Percentiles rank a stretch among this genome's conserved stretches.
These are phyloP conservation scores for Elsinoe necatrix DNA, from an alignment of 2,329 filamentous ascomycete species.

Conservation along the genomic window DNA sequence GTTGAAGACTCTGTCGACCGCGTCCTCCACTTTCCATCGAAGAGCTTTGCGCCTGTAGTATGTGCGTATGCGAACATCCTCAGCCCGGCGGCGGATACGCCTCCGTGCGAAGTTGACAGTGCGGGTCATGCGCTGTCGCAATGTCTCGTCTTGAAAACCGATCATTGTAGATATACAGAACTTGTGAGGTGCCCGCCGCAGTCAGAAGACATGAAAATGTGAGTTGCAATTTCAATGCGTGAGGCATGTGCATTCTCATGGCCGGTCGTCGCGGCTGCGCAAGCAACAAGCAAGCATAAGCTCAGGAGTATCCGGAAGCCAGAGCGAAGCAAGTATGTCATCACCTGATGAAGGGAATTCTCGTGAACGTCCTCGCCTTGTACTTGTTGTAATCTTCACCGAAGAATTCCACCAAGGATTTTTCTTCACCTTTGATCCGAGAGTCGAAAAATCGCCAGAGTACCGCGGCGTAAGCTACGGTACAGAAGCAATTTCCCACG, in stretches of 20 bases:
- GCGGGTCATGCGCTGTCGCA: background rate
- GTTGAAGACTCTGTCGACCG: background rate
- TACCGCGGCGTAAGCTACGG: constrained; percentile 62
- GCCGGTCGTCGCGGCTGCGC: background rate
- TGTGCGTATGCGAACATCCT: background rate
- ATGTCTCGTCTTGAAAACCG: too few relatives aligned
- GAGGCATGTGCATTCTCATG: background rate
- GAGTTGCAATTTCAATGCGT: background rate
- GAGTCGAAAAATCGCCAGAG: constrained; percentile 77
- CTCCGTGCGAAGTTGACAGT: background rate
- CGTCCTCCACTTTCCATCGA: background rate
- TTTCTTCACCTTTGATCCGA: constrained; percentile 70
- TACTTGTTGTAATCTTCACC: constrained; percentile 72
- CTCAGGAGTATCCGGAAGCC: background rate
- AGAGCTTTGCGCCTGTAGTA: background rate
- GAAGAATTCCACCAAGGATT: constrained; percentile 71
- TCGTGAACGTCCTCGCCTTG: constrained; percentile 59
- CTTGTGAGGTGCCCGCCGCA: background rate
- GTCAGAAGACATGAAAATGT: background rate
- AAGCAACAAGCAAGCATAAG: constrained; percentile 4
- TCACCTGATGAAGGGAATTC: constrained; percentile 64
- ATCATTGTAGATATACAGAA: background rate
- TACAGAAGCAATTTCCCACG: constrained; percentile 74
- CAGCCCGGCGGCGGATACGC: background rate
- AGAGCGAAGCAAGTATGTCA: background rate